Evolutionary conservation across 768 basidiomycete species (phyloP), one percentile per base, ranked within the genome.

Genomic region (Tricholoma sp.): DNA sequence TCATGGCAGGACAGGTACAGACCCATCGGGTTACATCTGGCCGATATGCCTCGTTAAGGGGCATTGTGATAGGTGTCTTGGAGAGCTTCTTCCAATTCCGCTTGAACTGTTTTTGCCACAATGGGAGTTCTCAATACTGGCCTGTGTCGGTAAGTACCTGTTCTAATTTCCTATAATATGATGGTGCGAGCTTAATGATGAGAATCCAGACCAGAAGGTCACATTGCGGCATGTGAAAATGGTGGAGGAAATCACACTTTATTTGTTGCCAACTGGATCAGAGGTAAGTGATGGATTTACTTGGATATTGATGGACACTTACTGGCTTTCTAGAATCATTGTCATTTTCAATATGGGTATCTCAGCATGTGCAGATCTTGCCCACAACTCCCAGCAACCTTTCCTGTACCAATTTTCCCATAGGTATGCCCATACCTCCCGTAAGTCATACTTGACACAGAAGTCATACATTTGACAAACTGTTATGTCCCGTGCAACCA

Each of bases 141-240:
- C 54, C 54, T 21, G 46, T 55, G 22, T 49, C 45, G 2, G 29
- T 22, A n/a, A 55, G 41, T n/a, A 55, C 14, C 12, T 16, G 27
- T 9, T 55, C 31, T 14, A 46, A 46, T 46, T 46, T 46, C 10
- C 45, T 9, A 14, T 46, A 46, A 46, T 46, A 41, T 6, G 18
- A 41, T 18, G 18, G 39, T 3, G 63, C 65, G 9, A 75, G 63
- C 37, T 73, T 73, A 11, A 34, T 37, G 16, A 72, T 57, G 0
- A 72, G 35, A 39, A 72, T 68, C 72, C 67, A 74, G 2, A 58
- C 61, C 4, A 74, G 66, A 2, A 74, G 56, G 55, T 73, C 73
- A 46, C 71, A 57, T 9, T 65, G 64, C 1, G 70, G 71, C 56
- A 62, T 65, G 37, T 66, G 65, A 50, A 71, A 72, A 55, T 72